phyloP scores from a whole-genome alignment of 768 basidiomycete species.

The Lactarius sp. region DNA sequence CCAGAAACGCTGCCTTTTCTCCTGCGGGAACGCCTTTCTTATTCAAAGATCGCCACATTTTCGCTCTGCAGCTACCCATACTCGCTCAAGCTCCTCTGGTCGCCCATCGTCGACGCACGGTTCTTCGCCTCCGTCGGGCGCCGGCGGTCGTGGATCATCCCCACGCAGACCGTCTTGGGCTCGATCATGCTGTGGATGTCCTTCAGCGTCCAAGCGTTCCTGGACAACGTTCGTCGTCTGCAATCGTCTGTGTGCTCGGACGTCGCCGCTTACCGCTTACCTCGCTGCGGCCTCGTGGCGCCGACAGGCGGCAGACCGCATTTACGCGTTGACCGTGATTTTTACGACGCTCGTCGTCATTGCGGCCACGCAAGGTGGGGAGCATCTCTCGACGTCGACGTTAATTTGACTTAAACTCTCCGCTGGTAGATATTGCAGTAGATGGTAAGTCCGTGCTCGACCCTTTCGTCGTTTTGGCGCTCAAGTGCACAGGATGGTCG shows the following conservation, averaged over 20 bases:
- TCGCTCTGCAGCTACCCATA: constrained; percentile 91
- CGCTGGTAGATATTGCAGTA: constrained; percentile 88
- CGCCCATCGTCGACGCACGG: constrained; percentile 90
- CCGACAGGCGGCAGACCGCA: constrained; percentile 71
- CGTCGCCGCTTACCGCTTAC: background rate
- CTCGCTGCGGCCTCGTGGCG: constrained; percentile 13
- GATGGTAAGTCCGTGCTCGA: constrained; percentile 59
- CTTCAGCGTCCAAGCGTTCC: constrained; percentile 61
- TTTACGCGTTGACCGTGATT: constrained; percentile 72
- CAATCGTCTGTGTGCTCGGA: background rate
- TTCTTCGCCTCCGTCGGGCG: constrained; percentile 81
- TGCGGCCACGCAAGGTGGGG: constrained; percentile 94
- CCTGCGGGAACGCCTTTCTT: constrained; percentile 90
- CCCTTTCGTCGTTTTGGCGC: constrained; percentile 35
- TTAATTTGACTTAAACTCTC: constrained; percentile 24
- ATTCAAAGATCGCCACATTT: constrained; percentile 94
- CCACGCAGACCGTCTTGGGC: constrained; percentile 90
- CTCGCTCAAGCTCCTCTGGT: constrained; percentile 95
- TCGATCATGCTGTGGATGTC: constrained; percentile 77
- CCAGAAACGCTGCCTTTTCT: constrained; percentile 94
- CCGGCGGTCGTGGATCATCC: constrained; percentile 97
- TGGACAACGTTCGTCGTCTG: constrained; percentile 61
- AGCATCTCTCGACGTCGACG: background rate
- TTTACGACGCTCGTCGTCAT: constrained; percentile 91
- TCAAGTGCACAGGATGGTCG: constrained; percentile 54